phyloP scores from a whole-genome alignment of 345 rosid species.

The Hibiscus mutabilis region DNA sequence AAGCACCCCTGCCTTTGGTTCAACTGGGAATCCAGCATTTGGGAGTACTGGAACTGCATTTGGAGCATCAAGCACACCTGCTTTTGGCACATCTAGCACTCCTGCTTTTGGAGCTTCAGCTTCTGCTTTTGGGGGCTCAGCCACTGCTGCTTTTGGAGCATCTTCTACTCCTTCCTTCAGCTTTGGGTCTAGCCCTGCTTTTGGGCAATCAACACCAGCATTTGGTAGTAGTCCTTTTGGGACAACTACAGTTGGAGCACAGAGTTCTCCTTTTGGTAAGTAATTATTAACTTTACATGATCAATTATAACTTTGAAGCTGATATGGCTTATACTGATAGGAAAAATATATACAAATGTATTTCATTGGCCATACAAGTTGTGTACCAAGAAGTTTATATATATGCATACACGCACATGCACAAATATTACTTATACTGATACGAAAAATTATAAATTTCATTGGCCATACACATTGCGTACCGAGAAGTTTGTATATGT shows the following conservation, averaged over 20 bases:
- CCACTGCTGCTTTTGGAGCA: slow-evolving; percentile 42
- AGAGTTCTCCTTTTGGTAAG: slow-evolving; percentile 63
- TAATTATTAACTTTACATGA: slow-evolving; percentile 1
- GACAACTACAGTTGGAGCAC: slow-evolving; percentile 61
- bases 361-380: neutral
- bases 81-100: slow-evolving; percentile 37
- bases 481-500: neutral
- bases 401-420: no score
- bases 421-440: neutral
- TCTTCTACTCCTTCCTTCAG: slow-evolving; percentile 51
- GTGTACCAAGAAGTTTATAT: no score
- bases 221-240: slow-evolving; percentile 78
- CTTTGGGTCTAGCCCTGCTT: slow-evolving; percentile 63
- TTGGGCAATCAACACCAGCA: slow-evolving; percentile 68
- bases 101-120: slow-evolving; percentile 40
- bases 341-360: neutral
- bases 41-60: slow-evolving; percentile 30
- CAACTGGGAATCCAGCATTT: slow-evolving; percentile 15
- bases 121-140: slow-evolving; percentile 39
- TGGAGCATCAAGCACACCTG: slow-evolving; percentile 35
- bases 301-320: neutral
- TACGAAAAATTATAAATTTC: neutral
- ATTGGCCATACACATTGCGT: neutral
- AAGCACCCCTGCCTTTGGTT: slow-evolving; percentile 38
- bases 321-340: neutral